Percentiles rank a stretch among this genome's conserved stretches.
Conservation (phyloP, 768 basidiomycete genomes). For the Auricularia auricula-judae region DNA sequence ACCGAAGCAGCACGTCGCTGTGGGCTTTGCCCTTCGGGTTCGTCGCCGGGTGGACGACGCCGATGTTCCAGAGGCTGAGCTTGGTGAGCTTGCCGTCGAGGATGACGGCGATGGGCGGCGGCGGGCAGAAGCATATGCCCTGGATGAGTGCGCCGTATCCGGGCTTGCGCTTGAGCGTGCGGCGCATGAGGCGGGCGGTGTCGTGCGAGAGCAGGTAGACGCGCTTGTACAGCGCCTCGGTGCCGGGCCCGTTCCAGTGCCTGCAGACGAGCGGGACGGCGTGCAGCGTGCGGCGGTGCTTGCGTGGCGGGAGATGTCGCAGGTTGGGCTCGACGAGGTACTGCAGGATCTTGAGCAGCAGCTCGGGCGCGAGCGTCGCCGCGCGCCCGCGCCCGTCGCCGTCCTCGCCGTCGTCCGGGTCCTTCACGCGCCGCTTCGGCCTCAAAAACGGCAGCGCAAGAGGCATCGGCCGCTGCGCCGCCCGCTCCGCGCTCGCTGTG, state of each 20-base stretch:
- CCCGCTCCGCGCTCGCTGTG: not conserved
- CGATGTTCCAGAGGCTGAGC: not conserved
- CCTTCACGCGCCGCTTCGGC: not conserved
- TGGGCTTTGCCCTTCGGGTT: not conserved
- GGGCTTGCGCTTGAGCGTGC: not conserved
- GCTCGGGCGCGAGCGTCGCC: not conserved
- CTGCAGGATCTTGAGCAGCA: not conserved
- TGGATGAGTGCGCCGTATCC: not conserved
- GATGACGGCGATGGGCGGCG: not conserved
- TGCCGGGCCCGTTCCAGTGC: not conserved
- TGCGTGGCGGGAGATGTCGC: not conserved
- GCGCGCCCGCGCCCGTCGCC: not conserved
- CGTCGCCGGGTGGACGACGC: not conserved
- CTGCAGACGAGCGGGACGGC: not conserved
- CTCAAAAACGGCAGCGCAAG: not conserved
- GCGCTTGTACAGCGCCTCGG: not conserved
- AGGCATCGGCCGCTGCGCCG: not conserved
- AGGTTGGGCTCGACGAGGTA: conserved; percentile 1
- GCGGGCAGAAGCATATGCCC: not conserved
- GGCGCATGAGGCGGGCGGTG: not conserved
- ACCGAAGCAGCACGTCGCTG: not conserved
- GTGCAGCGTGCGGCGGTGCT: not conserved
- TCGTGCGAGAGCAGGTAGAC: not conserved
- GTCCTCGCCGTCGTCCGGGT: not conserved
- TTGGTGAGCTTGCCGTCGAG: not conserved